Evolutionary conservation across 305 asterid genomes (phyloP), one percentile per base, ranked within the genome.

Genomic region (Fraxinus sp.): DNA sequence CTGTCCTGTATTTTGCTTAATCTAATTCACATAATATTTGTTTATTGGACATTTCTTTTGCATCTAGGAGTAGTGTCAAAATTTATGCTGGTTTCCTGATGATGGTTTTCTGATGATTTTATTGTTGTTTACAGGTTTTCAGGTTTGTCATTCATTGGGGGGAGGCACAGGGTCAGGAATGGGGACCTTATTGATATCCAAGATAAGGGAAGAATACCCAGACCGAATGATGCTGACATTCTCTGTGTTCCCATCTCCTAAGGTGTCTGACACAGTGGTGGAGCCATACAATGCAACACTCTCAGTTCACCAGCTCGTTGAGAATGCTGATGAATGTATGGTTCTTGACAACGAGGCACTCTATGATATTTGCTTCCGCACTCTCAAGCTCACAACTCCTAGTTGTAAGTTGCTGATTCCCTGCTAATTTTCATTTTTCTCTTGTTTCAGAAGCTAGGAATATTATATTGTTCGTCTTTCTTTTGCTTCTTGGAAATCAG

Each of bases 111-210:
- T 84, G 71, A 62, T 22, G 71, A 20, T 62, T 62, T 26, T 7
- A 22, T 62, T 20, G 32, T 16, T 22, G 71, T 22, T 62, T 18
- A 2, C 32, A 62, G 71, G 71, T 3, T 62, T 62, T 62, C 32
- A 22, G 71, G 90, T 87, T 41, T 87, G 90, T 30, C 90, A 87
- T 83, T 87, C 90, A 68, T 68, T 87, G 87, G 90, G 90, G 73
- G 90, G 90, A 37, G 90, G 90, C 43, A 87, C 86, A 1, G 90
- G 90, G 70, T 87, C 90, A 74, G 90, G 88, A 35, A 87, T 87
- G 90, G 90, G 90, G 78, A 87, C 90, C 30, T 84, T 87, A 1
- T 76, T 87, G 49, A 87, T 87, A 81, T 87, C 90, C 62, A 87
- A 87, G 88, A 87, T 87, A 37, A 80, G 90, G 52, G 88, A 87